These are phyloP conservation scores for Spathaspora sp. DNA, from an alignment of 1,139 yeast genomes.

Conservation along the genomic window DNA sequence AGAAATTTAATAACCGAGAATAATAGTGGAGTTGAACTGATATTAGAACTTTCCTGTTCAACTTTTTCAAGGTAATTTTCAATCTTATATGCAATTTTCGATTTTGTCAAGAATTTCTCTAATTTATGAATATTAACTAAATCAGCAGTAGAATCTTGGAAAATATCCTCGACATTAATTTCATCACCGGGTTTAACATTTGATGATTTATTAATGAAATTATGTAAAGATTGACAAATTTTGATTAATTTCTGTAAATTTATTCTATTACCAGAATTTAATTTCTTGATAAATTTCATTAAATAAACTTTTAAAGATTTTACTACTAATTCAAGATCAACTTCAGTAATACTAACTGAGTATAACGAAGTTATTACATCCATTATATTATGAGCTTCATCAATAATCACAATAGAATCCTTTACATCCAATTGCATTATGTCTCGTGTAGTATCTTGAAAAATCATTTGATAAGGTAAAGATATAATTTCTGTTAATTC, in stretches of 20 bases:
- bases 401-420: conserved; percentile 73
- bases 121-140: conserved; percentile 68
- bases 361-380: conserved; percentile 74
- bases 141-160: conserved; percentile 64
- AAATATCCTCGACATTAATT: conserved; percentile 52
- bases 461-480: conserved; percentile 78
- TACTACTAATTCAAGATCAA: conserved; percentile 47
- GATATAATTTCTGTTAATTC: conserved; percentile 71
- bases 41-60: conserved; percentile 12
- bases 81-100: conserved; percentile 82
- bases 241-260: conserved; percentile 64
- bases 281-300: conserved; percentile 55
- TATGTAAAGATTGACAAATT: conserved; percentile 50
- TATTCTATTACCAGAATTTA: conserved; percentile 75
- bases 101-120: conserved; percentile 58
- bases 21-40: conserved; percentile 48
- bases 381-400: conserved; percentile 88
- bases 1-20: conserved; percentile 69
- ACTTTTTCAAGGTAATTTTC: conserved; percentile 63
- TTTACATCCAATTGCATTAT: conserved; percentile 59
- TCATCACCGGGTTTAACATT: conserved; percentile 52
- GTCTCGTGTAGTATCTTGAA: conserved; percentile 64
- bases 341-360: conserved; percentile 56
- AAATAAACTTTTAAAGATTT: conserved; percentile 55
- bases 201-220: conserved; percentile 37